A percentile compares a stretch with the other conserved stretches of the same genome.
These are phyloP conservation scores for Backusella mclennaniae DNA, from an alignment of 192 early-diverging fungal species.

Conservation along the genomic window DNA sequence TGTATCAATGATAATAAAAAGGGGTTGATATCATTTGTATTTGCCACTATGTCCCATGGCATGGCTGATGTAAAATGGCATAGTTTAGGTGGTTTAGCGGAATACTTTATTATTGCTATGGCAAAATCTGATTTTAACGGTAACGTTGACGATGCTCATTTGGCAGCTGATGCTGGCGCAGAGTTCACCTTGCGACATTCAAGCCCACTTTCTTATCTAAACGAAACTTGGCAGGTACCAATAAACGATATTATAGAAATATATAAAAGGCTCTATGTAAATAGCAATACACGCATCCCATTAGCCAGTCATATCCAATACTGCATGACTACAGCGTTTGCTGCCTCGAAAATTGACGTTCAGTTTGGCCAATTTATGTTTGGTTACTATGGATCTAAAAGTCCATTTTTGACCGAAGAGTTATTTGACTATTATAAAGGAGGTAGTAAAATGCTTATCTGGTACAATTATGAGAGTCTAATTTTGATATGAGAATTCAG, in stretches of 20 bases:
- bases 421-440: slow-evolving; percentile 71
- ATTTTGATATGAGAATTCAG: slow-evolving; percentile 29
- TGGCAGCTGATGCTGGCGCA: slow-evolving; percentile 60
- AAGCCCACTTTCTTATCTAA: slow-evolving; percentile 18
- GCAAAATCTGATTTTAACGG: slow-evolving; percentile 50
- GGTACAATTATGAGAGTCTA: neutral
- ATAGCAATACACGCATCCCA: slow-evolving; percentile 30
- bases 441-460: slow-evolving; percentile 36
- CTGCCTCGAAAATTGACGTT: slow-evolving; percentile 55
- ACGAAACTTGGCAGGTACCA: slow-evolving; percentile 58
- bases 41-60: slow-evolving; percentile 67
- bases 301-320: slow-evolving; percentile 39
- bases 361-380: slow-evolving; percentile 56
- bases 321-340: slow-evolving; percentile 62
- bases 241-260: slow-evolving; percentile 62
- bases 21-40: slow-evolving; percentile 61
- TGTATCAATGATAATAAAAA: slow-evolving; percentile 16
- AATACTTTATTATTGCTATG: slow-evolving; percentile 60
- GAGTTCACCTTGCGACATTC: slow-evolving; percentile 61
- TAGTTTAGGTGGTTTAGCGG: slow-evolving; percentile 46
- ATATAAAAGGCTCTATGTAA: slow-evolving; percentile 49
- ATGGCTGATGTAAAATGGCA: slow-evolving; percentile 73
- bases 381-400: slow-evolving; percentile 54
- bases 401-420: slow-evolving; percentile 76
- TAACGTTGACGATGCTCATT: slow-evolving; percentile 48